phyloP scores from a whole-genome alignment of 306 rosid genomes.

The Cercis canadensis region DNA sequence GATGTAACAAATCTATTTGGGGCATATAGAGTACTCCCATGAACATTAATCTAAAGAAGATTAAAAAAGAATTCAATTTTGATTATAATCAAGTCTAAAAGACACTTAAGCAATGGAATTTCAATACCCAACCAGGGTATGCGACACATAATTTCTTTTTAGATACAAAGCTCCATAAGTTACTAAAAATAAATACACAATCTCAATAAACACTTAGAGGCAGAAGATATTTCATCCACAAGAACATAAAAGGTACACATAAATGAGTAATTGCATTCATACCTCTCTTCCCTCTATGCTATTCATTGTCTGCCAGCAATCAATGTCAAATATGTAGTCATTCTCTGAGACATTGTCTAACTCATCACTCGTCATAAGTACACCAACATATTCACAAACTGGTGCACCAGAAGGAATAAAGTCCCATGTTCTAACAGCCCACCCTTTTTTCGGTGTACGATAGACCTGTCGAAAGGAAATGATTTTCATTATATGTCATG shows the following conservation, averaged over 20 bases:
- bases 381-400: constrained; percentile 65
- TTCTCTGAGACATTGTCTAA: constrained; percentile 50
- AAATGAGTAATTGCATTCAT: not conserved
- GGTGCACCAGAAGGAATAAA: constrained; percentile 74
- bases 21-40: too few species aligned
- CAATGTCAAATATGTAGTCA: constrained; percentile 65
- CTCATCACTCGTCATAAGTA: constrained; percentile 58
- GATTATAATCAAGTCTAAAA: too few species aligned
- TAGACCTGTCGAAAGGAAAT: constrained; percentile 57
- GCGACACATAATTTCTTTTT: too few species aligned
- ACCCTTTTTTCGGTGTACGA: constrained; percentile 66
- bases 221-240: too few species aligned
- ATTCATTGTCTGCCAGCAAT: constrained; percentile 68
- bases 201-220: too few species aligned
- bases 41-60: not conserved
- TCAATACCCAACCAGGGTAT: too few species aligned
- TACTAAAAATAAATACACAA: not conserved
- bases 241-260: too few species aligned
- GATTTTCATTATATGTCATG: not conserved
- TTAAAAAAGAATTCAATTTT: not conserved
- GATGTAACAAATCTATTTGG: too few species aligned
- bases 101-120: too few species aligned
- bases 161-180: not conserved
- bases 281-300: constrained; percentile 72
- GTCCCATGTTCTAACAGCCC: constrained; percentile 76